These are phyloP conservation scores for Tetradesmus obliquus DNA, from an alignment of 139 green algal species.

Conservation along the genomic window DNA sequence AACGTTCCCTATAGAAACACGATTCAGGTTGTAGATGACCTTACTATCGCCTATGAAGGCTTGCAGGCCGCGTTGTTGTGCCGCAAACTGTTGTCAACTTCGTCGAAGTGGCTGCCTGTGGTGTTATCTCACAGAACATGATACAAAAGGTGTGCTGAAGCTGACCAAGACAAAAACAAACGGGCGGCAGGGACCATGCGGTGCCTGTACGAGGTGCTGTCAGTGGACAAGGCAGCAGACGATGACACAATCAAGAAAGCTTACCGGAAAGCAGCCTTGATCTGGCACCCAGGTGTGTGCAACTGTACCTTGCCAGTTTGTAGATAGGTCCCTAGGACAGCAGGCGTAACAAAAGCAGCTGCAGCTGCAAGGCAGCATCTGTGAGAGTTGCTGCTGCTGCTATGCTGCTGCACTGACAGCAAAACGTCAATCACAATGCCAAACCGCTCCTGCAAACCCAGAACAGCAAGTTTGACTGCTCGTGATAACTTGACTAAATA, in stretches of 20 bases:
- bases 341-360: conserved; percentile 15
- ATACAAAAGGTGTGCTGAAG: background rate
- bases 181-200: conserved; percentile 10
- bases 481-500: background rate
- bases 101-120: background rate
- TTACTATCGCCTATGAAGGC: background rate
- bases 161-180: background rate
- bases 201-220: conserved; percentile 90
- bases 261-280: conserved; percentile 79
- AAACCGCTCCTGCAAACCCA: background rate
- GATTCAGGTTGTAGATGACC: too few species aligned
- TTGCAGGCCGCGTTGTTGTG: background rate
- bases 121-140: background rate
- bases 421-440: background rate
- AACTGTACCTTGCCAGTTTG: background rate
- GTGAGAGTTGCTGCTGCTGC: background rate
- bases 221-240: conserved; percentile 68
- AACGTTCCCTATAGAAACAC: too few species aligned
- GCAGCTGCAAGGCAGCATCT: background rate
- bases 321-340: background rate
- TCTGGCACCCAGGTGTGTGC: conserved; percentile 77
- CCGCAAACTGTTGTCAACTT: background rate
- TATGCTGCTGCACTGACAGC: background rate
- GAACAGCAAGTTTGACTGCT: too few species aligned
- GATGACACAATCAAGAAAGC: conserved; percentile 79